phyloP scores from a whole-genome alignment of 106 monocot genomes.

The Dendrobium huoshanense region DNA sequence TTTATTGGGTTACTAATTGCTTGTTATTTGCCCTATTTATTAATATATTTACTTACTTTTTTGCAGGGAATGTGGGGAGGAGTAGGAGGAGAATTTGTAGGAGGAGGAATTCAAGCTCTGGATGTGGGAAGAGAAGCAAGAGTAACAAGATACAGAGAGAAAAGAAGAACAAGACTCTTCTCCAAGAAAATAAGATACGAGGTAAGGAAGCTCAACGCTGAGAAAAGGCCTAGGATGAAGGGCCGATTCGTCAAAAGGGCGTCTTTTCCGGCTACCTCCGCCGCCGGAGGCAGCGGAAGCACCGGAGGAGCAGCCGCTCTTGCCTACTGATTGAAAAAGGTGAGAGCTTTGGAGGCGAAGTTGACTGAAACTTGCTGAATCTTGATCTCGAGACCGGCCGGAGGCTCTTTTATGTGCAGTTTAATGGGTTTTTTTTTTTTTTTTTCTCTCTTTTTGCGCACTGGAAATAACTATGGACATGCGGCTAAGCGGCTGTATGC shows the following conservation, averaged over 20 bases:
- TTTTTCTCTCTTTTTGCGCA: too few species aligned
- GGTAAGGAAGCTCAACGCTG: conserved; percentile 86
- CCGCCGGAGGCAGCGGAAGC: neutral
- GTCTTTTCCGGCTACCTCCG: conserved; percentile 9
- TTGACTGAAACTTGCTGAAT: neutral
- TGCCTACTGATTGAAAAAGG: neutral
- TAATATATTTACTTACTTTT: neutral
- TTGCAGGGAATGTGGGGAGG: conserved; percentile 30
- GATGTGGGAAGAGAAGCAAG: conserved; percentile 73
- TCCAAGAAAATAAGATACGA: conserved; percentile 98
- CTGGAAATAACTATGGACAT: too few species aligned
- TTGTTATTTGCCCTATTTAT: neutral
- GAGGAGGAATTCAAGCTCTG: conserved; percentile 9
- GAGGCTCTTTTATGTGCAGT: too few species aligned
- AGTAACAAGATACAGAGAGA: conserved; percentile 85
- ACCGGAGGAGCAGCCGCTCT: neutral
- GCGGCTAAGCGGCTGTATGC: too few species aligned
- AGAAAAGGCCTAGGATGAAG: conserved; percentile 93
- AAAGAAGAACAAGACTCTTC: conserved; percentile 83
- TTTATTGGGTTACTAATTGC: too few species aligned
- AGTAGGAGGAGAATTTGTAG: conserved; percentile 12
- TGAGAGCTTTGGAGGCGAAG: neutral
- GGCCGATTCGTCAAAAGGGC: conserved; percentile 81
- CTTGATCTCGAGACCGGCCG: neutral
- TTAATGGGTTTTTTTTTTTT: too few species aligned